Conservation (phyloP, 345 rosid species). For the Carallia brachiata region DNA sequence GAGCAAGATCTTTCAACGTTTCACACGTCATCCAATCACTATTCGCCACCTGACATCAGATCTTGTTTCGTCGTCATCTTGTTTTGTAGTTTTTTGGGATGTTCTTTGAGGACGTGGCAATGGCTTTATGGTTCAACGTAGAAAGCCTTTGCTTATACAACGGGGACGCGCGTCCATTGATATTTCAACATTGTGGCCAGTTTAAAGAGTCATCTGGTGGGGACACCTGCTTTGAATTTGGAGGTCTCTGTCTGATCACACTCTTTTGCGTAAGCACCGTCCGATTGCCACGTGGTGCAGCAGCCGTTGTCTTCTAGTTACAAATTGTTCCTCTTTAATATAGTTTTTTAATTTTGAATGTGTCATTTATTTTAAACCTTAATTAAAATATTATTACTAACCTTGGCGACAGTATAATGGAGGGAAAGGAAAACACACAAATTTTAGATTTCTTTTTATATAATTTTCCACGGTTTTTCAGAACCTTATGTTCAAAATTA, state of each 20-base stretch:
- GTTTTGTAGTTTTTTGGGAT: constrained; percentile 1
- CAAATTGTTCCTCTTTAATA: background rate
- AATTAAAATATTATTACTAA: too few relatives aligned
- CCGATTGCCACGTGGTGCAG: constrained; percentile 27
- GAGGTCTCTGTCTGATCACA: constrained; percentile 16
- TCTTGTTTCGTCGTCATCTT: constrained; percentile 14
- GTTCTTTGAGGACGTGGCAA: constrained; percentile 22
- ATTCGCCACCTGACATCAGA: constrained; percentile 19
- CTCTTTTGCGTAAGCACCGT: constrained; percentile 13
- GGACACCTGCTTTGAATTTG: constrained; percentile 17
- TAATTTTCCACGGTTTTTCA: too few relatives aligned
- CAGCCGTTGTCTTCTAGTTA: background rate
- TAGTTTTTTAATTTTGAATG: background rate
- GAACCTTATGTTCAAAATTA: too few relatives aligned
- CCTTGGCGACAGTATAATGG: too few relatives aligned
- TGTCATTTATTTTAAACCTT: too few relatives aligned
- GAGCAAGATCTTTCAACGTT: constrained; percentile 28
- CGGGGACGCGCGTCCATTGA: constrained; percentile 24
- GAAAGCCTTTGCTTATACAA: background rate
- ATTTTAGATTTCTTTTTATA: too few relatives aligned
- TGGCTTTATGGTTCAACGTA: constrained; percentile 16
- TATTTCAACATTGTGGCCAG: constrained; percentile 12
- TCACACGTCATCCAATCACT: constrained; percentile 21
- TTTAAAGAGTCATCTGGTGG: constrained; percentile 24
- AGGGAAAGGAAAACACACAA: too few relatives aligned